These are phyloP conservation scores for Raffaelea ambrosiae DNA, from an alignment of 2,329 filamentous ascomycete species.

Conservation along the genomic window DNA sequence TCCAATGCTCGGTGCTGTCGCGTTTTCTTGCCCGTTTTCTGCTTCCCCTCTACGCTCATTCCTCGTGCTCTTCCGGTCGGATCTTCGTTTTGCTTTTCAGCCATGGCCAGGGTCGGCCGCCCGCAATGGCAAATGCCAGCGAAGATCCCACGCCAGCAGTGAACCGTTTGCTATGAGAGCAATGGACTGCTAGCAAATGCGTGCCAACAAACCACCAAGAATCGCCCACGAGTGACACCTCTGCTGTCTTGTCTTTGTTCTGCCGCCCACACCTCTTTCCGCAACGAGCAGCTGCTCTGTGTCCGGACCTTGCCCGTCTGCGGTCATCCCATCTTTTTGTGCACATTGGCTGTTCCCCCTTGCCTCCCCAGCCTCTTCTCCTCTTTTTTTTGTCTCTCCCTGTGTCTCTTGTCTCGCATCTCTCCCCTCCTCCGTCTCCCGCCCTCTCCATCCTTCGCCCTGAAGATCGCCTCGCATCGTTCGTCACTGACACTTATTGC, in stretches of 20 bases:
- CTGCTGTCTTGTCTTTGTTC: neutral
- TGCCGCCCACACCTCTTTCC: neutral
- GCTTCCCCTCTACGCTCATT: neutral
- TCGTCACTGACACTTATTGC: too few species aligned
- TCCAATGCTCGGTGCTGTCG: too few species aligned
- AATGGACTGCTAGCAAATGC: too few species aligned
- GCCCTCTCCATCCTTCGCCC: neutral
- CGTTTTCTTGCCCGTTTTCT: neutral
- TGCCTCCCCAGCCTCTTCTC: neutral
- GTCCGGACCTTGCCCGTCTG: neutral
- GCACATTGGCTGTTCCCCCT: too few species aligned
- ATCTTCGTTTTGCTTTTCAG: neutral
- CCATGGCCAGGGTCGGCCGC: too few species aligned
- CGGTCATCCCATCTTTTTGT: conserved; percentile 2
- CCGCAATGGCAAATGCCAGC: too few species aligned
- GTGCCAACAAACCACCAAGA: too few species aligned
- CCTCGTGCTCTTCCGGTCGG: neutral
- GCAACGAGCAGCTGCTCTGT: neutral
- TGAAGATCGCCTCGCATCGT: neutral
- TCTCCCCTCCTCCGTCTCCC: neutral
- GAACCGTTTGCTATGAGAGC: too few species aligned
- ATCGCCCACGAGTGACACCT: too few species aligned
- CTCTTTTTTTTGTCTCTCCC: neutral
- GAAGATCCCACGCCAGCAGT: too few species aligned
- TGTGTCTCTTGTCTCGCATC: neutral